These are phyloP conservation scores for Hyaloperonospora brassicae DNA, from an alignment of 352 stramenopile species.

Conservation along the genomic window DNA sequence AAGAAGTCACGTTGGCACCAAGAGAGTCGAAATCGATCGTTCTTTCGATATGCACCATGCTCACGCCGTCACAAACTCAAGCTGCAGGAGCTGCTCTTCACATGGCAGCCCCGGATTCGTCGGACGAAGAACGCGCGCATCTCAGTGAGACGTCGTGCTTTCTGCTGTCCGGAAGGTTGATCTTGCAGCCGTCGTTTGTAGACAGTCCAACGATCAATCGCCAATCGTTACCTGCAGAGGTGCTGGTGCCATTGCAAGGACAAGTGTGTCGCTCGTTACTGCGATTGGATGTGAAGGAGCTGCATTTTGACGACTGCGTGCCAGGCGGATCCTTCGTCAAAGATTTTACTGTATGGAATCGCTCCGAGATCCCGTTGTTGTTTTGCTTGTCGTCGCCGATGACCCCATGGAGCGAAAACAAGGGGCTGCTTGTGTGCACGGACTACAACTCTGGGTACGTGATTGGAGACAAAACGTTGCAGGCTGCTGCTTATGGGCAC, in stretches of 20 bases:
- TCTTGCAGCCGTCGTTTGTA: slow-evolving; percentile 40
- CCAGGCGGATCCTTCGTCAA: slow-evolving; percentile 83
- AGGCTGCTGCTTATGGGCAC: slow-evolving; percentile 77
- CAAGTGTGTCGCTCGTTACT: slow-evolving; percentile 80
- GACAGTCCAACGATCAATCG: slow-evolving; percentile 17
- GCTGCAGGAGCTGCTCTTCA: slow-evolving; percentile 13
- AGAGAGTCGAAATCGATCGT: slow-evolving; percentile 64
- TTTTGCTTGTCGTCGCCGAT: slow-evolving; percentile 80
- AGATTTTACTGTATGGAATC: slow-evolving; percentile 87
- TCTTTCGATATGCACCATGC: slow-evolving; percentile 67
- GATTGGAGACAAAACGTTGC: slow-evolving; percentile 73
- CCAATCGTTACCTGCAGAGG: slow-evolving; percentile 38
- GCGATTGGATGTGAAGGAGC: slow-evolving; percentile 78
- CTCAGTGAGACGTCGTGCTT: slow-evolving; percentile 80
- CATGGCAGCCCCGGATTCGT: slow-evolving; percentile 49
- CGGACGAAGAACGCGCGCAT: slow-evolving; percentile 77
- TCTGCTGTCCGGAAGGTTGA: slow-evolving; percentile 53
- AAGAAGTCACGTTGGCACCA: slow-evolving; percentile 52
- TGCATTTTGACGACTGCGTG: slow-evolving; percentile 86
- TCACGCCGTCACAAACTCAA: slow-evolving; percentile 26
- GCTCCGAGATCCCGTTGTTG: slow-evolving; percentile 80
- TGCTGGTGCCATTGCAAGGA: slow-evolving; percentile 69
- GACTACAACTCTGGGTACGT: slow-evolving; percentile 84
- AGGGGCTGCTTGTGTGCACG: slow-evolving; percentile 67
- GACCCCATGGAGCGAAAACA: slow-evolving; percentile 54